Evolutionary conservation across 257 asterid genomes (phyloP), one percentile per base, ranked within the genome.

Genomic region (Rauvolfia tetraphylla): DNA sequence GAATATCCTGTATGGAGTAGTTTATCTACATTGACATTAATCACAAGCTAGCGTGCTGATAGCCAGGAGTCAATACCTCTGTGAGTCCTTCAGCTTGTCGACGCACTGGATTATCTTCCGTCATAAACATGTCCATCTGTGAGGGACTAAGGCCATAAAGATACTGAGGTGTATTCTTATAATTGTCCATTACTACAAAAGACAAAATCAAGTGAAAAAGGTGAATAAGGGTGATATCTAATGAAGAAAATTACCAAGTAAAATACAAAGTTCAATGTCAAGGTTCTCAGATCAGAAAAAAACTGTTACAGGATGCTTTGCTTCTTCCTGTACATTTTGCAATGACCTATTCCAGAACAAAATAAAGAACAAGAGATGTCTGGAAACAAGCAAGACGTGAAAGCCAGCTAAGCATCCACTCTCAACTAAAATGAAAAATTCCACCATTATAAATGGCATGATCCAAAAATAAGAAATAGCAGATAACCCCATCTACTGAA

Each of bases 61-160:
- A 78, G 67, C 49, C 38, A 74, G 58, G 76, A 76, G 68, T 63
- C 62, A 36, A 51, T 75, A 90, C 99, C 97, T 91, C 96, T 3
- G 95, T 87, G 78, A 95, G 93, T 63, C 81, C 89, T 85, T 83
- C 96, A 29, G 93, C 78, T 78, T 87, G 96, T 63, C 91, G 85
- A 49, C 85, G 83, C 57, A 80, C 90, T 38, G 97, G 96, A 68
- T 81, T 91, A 82, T 95, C 94, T 85, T 90, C 96, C 22, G 91
- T 91, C 96, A 91, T 88, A 92, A 95, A 95, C 97, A 92, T 90
- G 79, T 91, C 92, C 96, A 95, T 86, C 86, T 93, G 96, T 38
- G 96, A 83, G 62, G 99, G 94, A 76, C 89, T 31, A 80, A 95
- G 99, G 69, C 98, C 99, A 56, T 90, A 95, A 34, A 95, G 92